These are phyloP conservation scores for Phanerodontia chrysosporium DNA, from an alignment of 768 basidiomycete species.

Conservation along the genomic window DNA sequence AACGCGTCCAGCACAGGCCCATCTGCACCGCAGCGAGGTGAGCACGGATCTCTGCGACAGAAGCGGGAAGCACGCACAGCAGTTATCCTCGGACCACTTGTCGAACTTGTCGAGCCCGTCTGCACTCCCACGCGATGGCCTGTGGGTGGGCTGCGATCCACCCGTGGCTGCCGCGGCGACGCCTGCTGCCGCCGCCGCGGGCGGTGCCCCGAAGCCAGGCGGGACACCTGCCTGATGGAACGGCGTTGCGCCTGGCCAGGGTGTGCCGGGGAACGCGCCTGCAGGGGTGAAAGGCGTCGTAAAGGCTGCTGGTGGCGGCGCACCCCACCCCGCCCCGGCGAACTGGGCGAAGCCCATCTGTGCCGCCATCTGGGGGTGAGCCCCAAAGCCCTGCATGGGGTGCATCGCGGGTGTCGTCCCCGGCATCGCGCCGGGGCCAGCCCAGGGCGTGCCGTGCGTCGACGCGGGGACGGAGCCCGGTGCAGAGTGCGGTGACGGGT, in stretches of 20 bases:
- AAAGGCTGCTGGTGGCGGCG: neutral
- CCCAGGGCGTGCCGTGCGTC: conserved; percentile 2
- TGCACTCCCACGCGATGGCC: conserved; percentile 23
- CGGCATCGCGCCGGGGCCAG: conserved; percentile 12
- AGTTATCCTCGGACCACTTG: conserved; percentile 36
- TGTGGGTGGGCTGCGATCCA: neutral
- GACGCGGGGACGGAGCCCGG: neutral
- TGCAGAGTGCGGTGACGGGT: conserved; percentile 3
- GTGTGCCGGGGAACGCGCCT: conserved; percentile 3
- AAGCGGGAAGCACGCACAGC: conserved; percentile 32
- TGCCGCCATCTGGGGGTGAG: neutral
- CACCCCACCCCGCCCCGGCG: neutral
- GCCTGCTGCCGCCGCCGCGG: neutral
- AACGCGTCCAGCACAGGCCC: conserved; percentile 69
- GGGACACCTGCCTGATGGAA: neutral
- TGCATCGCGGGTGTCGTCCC: neutral
- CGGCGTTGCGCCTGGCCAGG: conserved; percentile 5
- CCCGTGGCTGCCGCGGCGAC: conserved; percentile 6
- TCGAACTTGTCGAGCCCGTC: conserved; percentile 29
- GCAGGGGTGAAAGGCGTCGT: conserved; percentile 4
- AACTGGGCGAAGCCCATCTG: neutral
- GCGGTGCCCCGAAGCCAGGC: conserved; percentile 5
- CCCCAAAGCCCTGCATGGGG: neutral
- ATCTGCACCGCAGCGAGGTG: conserved; percentile 33
- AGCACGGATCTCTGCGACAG: neutral